Base-by-base conservation (phyloP, 768 basidiomycete species). In the Rhizopogon sp. region DNA sequence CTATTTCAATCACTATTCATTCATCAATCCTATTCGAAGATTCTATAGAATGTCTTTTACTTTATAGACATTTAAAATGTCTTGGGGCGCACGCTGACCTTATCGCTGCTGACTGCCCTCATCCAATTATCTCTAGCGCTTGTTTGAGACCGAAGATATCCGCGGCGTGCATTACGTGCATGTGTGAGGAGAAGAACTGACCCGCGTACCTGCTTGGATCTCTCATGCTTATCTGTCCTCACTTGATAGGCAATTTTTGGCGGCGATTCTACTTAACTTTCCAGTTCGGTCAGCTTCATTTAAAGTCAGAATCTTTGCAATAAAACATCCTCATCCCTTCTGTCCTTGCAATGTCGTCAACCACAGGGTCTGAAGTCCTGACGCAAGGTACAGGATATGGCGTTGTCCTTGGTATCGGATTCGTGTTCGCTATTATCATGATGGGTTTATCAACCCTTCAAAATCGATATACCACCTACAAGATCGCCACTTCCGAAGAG, bases 401-500 rank as follows among this genome's bases (percentile, higher is more conserved):
- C 20, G 63, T 68, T 31, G 66, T 67, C n/a, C 56, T 67, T 37
- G 67, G 67, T 10, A 59, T 69, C 39, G 67, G 68, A 3, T 59
- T 67, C 39, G 55, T 67, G 39, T 68, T 69, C 51, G 64, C 65
- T 7, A 44, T 63, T 31, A 50, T 68, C 45, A 68, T 69, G 68
- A 60, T 59, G 46, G 65, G 64, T 50, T 56, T 65, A n/a, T 62
- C 67, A 4, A 56, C 56, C 39, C 52, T 65, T 20, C 65, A 67
- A 53, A 63, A 62, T 31, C 59, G 62, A 28, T 69, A 69, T 49
- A 68, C 67, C 13, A 42, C 55, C 22, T 68, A 60, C 59, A 64
- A 63, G 50, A 58, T 60, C 5, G 55, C 60, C 13, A 62, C 64
- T 11, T 63, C 65, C 3, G 65, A 66, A 41, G 67, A 68, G 45